Conservation (phyloP, 495 filamentous ascomycete species). For the Talaromyces liani region DNA sequence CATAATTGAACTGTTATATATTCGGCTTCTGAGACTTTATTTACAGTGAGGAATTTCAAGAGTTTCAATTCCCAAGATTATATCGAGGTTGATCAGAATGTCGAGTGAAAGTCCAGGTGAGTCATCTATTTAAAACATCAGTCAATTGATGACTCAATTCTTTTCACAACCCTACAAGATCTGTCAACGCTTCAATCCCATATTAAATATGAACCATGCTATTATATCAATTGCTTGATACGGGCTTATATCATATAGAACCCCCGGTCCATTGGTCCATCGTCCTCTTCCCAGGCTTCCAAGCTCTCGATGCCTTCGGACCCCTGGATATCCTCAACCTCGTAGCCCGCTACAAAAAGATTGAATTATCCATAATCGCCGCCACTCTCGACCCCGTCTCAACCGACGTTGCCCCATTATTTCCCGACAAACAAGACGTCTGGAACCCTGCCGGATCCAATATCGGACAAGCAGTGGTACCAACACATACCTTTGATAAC, state of each 20-base stretch:
- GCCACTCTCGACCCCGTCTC: conserved; percentile 44
- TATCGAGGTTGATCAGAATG: background rate
- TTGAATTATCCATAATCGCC: conserved; percentile 43
- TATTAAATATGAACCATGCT: no score
- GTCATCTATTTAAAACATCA: background rate
- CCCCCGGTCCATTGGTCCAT: conserved; percentile 6
- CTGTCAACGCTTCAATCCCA: no score
- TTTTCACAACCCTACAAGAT: no score
- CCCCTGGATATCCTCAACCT: conserved; percentile 56
- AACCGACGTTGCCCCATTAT: conserved; percentile 18
- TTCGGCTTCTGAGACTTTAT: background rate
- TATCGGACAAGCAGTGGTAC: conserved; percentile 4
- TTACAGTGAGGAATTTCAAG: background rate
- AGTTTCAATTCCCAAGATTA: background rate
- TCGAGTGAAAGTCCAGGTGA: background rate
- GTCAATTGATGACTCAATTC: background rate
- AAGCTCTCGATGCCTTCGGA: conserved; percentile 44
- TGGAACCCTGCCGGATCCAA: conserved; percentile 12
- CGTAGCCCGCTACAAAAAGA: conserved; percentile 26
- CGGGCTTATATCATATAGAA: background rate
- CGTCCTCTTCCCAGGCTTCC: conserved; percentile 7
- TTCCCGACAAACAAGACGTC: conserved; percentile 3
- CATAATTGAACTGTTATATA: background rate
- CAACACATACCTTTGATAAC: conserved; percentile 6
- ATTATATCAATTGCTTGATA: background rate